Evolutionary conservation across 2,329 filamentous ascomycete genomes (phyloP).

Genomic region (Sarocladium strictum): DNA sequence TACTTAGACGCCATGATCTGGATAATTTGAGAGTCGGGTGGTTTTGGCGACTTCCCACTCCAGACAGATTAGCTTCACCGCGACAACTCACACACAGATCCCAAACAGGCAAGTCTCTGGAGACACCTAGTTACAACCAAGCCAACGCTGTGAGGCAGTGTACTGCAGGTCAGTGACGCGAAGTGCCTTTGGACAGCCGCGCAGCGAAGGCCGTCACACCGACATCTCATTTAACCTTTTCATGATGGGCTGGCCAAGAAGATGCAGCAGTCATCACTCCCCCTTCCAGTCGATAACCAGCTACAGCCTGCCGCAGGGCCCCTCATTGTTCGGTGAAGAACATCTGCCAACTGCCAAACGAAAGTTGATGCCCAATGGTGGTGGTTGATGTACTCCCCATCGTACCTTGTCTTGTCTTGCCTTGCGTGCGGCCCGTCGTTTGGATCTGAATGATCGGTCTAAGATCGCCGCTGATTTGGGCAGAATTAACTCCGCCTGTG

Average conservation of each 20-base stretch:
- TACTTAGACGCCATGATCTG: too few relatives aligned
- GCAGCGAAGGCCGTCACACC: background rate
- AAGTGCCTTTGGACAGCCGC: background rate
- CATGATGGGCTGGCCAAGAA: too few relatives aligned
- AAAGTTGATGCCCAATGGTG: conserved; percentile 4
- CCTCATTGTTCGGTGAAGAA: background rate
- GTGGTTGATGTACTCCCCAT: background rate
- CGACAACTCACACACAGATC: background rate
- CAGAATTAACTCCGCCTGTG: background rate
- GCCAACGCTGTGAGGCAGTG: background rate
- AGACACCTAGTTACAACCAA: background rate
- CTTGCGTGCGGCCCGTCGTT: background rate
- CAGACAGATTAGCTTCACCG: too few relatives aligned
- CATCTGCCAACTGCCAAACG: background rate
- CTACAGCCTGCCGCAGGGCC: too few relatives aligned
- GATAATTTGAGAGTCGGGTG: too few relatives aligned
- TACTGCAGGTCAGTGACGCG: background rate
- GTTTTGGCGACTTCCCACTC: too few relatives aligned
- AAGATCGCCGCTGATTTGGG: background rate
- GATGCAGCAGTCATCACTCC: too few relatives aligned
- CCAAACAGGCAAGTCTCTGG: background rate
- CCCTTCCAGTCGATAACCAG: too few relatives aligned
- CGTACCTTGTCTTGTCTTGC: background rate
- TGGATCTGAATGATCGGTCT: background rate
- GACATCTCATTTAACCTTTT: too few relatives aligned